These are phyloP conservation scores for Malbranchea cinnamomea DNA, from an alignment of 2,329 filamentous ascomycete genomes.

Conservation along the genomic window DNA sequence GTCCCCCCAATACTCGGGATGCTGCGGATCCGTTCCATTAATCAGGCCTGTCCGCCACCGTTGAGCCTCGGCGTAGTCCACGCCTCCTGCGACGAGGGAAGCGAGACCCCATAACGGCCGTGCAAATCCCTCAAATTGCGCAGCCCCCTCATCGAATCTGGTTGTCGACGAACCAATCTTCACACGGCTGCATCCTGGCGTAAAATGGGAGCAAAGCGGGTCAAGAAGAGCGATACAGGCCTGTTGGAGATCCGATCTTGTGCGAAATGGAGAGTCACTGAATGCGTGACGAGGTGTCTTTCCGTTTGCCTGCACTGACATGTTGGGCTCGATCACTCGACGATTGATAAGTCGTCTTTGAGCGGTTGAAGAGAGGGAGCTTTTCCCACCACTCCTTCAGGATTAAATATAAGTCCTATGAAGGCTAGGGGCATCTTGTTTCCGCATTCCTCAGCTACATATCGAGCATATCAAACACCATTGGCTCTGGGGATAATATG, in stretches of 20 bases:
- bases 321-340: conserved; percentile 8
- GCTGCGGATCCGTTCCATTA: conserved; percentile 54
- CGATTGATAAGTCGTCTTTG: too few relatives aligned
- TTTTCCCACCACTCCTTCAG: too few relatives aligned
- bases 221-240: conserved; percentile 51
- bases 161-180: conserved; percentile 58
- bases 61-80: conserved; percentile 46
- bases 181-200: conserved; percentile 48
- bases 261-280: conserved; percentile 15
- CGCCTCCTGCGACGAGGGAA: conserved; percentile 53
- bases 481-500: too few relatives aligned
- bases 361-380: too few relatives aligned
- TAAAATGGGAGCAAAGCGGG: conserved; percentile 58
- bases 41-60: conserved; percentile 58
- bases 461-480: too few relatives aligned
- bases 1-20: conserved; percentile 60
- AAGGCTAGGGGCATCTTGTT: too few relatives aligned
- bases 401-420: too few relatives aligned
- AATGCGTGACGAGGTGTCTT: conserved; percentile 17
- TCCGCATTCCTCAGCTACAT: too few relatives aligned
- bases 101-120: conserved; percentile 64
- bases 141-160: conserved; percentile 61
- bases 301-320: conserved; percentile 19
- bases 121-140: conserved; percentile 62
- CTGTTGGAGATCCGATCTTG: conserved; percentile 34